Percentiles rank a stretch among this genome's conserved stretches.
phyloP scores from a whole-genome alignment of 2,329 filamentous ascomycete genomes.

The Sodiomyces alkalinus region DNA sequence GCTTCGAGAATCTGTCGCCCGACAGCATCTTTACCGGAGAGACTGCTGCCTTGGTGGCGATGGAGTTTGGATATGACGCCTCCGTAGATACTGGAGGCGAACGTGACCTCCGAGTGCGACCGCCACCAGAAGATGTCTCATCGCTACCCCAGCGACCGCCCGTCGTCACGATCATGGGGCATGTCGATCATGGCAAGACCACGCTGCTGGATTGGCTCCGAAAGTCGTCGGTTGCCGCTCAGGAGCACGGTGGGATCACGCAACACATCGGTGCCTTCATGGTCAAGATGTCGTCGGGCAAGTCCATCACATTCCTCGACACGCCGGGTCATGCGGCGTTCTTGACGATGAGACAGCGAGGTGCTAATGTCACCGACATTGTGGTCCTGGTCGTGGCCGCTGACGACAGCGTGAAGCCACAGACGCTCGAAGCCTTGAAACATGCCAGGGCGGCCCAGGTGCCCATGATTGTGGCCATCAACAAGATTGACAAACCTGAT shows the following conservation, averaged over 20 bases:
- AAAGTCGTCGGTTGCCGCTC: slow-evolving; percentile 79
- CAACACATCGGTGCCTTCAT: slow-evolving; percentile 98
- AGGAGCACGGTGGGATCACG: slow-evolving; percentile 92
- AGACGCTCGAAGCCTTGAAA: slow-evolving; percentile 91
- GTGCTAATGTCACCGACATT: slow-evolving; percentile 92
- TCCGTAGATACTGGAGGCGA: slow-evolving; percentile 51
- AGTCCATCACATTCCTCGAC: slow-evolving; percentile 89
- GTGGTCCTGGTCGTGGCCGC: slow-evolving; percentile 91
- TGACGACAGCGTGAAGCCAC: slow-evolving; percentile 94
- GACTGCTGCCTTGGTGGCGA: slow-evolving; percentile 75
- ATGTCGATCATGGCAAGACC: slow-evolving; percentile 97
- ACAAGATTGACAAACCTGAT: slow-evolving; percentile 86
- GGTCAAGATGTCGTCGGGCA: slow-evolving; percentile 71
- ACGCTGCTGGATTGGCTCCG: slow-evolving; percentile 88
- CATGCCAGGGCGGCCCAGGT: slow-evolving; percentile 79
- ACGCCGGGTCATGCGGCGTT: slow-evolving; percentile 95
- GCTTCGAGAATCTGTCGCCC: slow-evolving; percentile 70
- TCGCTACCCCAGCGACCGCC: slow-evolving; percentile 63
- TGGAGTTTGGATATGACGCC: slow-evolving; percentile 87
- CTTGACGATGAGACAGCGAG: slow-evolving; percentile 85
- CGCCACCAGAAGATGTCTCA: slow-evolving; percentile 52
- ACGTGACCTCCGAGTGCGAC: slow-evolving; percentile 57
- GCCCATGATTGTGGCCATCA: slow-evolving; percentile 94
- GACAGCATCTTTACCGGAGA: slow-evolving; percentile 85
- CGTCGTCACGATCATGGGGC: slow-evolving; percentile 97